These are phyloP conservation scores for Xerocomus brunneocitrinus DNA, from an alignment of 768 basidiomycete species.

Conservation along the genomic window DNA sequence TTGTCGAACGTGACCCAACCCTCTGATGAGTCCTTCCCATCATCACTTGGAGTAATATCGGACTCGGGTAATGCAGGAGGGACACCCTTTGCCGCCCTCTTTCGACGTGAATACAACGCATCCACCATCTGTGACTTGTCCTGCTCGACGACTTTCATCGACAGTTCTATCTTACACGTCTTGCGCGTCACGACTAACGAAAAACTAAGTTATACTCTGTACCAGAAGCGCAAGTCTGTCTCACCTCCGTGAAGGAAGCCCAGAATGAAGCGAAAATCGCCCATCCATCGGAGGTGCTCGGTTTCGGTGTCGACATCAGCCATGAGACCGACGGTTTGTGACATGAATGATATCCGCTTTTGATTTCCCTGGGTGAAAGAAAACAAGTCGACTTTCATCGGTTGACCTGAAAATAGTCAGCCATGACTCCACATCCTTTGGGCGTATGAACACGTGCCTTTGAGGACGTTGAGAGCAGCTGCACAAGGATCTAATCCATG, in stretches of 20 bases:
- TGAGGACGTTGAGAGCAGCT: constrained; percentile 76
- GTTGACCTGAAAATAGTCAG: constrained; percentile 44
- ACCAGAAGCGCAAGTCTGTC: constrained; percentile 10
- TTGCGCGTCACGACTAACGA: constrained; percentile 53
- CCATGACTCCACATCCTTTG: neutral
- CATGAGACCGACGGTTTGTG: constrained; percentile 78
- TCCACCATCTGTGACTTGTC: constrained; percentile 73
- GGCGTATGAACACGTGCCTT: constrained; percentile 42
- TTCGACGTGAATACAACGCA: constrained; percentile 39
- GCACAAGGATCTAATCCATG: constrained; percentile 66
- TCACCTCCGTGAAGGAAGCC: constrained; percentile 69
- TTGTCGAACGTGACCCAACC: constrained; percentile 71
- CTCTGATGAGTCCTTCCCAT: constrained; percentile 36
- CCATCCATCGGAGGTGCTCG: constrained; percentile 84
- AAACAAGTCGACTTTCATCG: constrained; percentile 74
- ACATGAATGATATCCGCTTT: constrained; percentile 72
- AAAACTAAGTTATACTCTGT: neutral
- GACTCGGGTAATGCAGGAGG: constrained; percentile 6
- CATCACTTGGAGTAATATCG: constrained; percentile 10
- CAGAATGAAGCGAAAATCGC: constrained; percentile 69
- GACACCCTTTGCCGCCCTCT: constrained; percentile 12
- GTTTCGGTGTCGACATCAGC: constrained; percentile 83
- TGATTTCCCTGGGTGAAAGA: constrained; percentile 67
- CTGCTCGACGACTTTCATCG: constrained; percentile 60
- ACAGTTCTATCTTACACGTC: constrained; percentile 65